Conservation (phyloP, 257 asterid species). For the Rauvolfia tetraphylla region DNA sequence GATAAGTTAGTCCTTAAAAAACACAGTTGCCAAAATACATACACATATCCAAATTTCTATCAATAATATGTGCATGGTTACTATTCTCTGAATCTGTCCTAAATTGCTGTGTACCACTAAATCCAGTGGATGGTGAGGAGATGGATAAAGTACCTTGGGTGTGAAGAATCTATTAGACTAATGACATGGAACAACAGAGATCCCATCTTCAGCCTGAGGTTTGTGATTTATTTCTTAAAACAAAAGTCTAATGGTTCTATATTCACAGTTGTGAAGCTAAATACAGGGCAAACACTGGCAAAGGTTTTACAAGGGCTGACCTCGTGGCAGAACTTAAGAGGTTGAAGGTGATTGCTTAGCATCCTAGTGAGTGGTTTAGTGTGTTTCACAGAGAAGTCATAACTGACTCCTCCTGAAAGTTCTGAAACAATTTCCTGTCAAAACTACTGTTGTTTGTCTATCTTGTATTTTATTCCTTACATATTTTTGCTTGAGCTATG, state of each 20-base stretch:
- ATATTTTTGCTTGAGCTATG: not conserved
- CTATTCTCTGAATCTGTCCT: constrained; percentile 16
- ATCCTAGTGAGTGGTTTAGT: not conserved
- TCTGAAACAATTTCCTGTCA: not conserved
- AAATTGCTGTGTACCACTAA: constrained; percentile 6
- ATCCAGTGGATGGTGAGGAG: constrained; percentile 97
- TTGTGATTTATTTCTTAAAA: constrained; percentile 16
- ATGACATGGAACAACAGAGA: constrained; percentile 83
- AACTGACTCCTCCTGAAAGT: not conserved
- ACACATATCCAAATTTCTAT: no score
- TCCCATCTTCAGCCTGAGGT: constrained; percentile 87
- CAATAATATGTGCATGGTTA: not conserved
- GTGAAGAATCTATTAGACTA: constrained; percentile 63
- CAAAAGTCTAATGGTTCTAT: constrained; percentile 20
- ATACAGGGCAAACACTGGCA: constrained; percentile 69
- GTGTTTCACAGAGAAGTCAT: not conserved
- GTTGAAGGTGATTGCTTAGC: constrained; percentile 53
- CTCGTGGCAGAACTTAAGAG: constrained; percentile 53
- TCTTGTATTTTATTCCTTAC: not conserved
- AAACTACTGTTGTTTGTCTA: not conserved
- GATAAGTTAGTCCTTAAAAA: not conserved
- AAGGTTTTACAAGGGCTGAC: constrained; percentile 68
- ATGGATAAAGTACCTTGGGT: constrained; percentile 70
- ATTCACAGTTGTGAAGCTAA: constrained; percentile 22
- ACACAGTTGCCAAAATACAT: not conserved